Base-by-base conservation (phyloP, 2,329 filamentous ascomycete species). In the Cladosporium velox region DNA sequence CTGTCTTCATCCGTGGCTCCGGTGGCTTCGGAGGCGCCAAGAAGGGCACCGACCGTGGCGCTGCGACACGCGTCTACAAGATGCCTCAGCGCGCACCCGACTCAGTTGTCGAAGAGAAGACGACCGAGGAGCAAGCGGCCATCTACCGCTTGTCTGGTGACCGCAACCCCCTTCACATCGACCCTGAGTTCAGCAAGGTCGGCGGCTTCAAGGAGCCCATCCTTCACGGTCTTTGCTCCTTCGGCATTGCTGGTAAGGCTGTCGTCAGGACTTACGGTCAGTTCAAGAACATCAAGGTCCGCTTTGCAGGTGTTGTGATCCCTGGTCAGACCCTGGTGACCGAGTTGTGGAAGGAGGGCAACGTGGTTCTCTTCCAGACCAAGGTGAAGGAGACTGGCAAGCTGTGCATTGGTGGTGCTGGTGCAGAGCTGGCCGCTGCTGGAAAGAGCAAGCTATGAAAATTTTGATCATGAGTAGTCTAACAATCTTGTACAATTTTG, bases 181-280 rank as follows among this genome's bases (percentile, higher is more conserved):
- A 99, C 79, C 95, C 95, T 1, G 86, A 88, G 59, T 98, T 99
- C 80, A 92, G 92, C 81, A 95, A 95, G 83, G 89, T 96, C 73
- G 95, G 94, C 67, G 95, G 95, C 67, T 99, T 99, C 88, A 91
- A 95, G 81, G 87, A 84, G 32, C 95, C 95, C 14, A 99, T 99
- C 77, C 84, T 99, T 64, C 95, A 99, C 83, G 95, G 95, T n/a
- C 87, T 99, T 44, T 97, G 93, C 86, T 95, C 89, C 77, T 94
- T 99, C 75, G 95, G 95, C 72, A 88, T 98, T 71, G 90, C 91
- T 18, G 92, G 90, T 70, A 97, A 97, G 85, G 93, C 94, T 67
- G 88, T 99, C 47, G 90, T 93, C 77, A 87, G 92, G 80, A 90
- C 85, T 70, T 98, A 89, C 74, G 95, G 95, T 4, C 81, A 86